Base-by-base conservation (phyloP, 192 early-diverging fungal species). In the Umbelopsis sp. region DNA sequence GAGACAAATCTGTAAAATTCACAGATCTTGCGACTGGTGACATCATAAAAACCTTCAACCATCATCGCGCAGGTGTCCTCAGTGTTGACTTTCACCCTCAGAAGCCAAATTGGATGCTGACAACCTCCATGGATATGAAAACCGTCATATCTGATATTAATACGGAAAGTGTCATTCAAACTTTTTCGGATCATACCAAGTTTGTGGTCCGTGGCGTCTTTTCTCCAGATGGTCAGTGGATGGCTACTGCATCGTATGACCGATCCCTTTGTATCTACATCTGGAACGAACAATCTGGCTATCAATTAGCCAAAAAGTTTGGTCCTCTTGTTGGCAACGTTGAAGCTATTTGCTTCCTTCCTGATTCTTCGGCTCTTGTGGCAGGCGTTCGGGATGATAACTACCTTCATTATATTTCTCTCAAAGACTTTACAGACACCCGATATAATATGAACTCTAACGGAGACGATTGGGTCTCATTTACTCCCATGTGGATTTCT, bases 401-500 rank as follows among this genome's bases (percentile, higher is more conserved):
- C 75, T 85, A 88, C 38, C 87, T 95, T 17, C 87, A 91, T 69
- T 90, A 88, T 68, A 80, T 95, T 66, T 75, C 84, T 29, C 71
- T 92, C 20, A 77, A 65, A 53, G 72, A 71, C 43, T 74, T 72
- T 31, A 52, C 17, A 38, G 69, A 52, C 53, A 45, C 49, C 44
- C 80, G 81, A 44, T 80, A 84, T 65, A 94, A 93, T 66, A 90
- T 95, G 89, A 95, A 95, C 72, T 66, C 76, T 36, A 92, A 91
- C 76, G 88, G 88, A 24, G 94, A 95, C 71, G 83, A 91, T 53
- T 93, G 92, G 92, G 84, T 95, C 14, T 93, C 91, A 0, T 95
- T 94, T 75, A 91, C 91, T 10, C 85, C 93, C 1, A 88, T 92
- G 89, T 83, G 86, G 52, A 74, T 94, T 17, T 80, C 82, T 0